Conservation (phyloP, 1,139 yeast species). For the Lodderomyces pseudojiufengensis region DNA sequence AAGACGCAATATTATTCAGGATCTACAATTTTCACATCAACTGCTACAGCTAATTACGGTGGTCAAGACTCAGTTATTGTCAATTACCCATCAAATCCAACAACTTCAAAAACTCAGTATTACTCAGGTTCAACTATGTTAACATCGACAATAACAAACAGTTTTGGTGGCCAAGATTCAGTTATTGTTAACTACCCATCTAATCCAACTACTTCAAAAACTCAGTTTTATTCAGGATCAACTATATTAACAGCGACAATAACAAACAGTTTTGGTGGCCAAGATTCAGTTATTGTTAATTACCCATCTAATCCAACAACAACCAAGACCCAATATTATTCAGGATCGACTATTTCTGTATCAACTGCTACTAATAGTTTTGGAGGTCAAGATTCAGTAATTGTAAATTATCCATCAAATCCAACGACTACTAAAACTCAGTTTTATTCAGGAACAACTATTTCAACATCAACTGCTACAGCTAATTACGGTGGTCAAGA, state of each 20-base stretch:
- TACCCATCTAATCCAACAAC: conserved; percentile 14
- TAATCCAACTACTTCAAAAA: conserved; percentile 6
- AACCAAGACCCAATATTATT: conserved; percentile 10
- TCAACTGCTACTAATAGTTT: conserved; percentile 7
- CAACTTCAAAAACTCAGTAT: conserved; percentile 6
- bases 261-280: conserved; percentile 9
- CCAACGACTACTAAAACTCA: conserved; percentile 8
- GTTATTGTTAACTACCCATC: conserved; percentile 15
- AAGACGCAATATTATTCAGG: conserved; percentile 15
- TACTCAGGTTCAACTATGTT: conserved; percentile 11
- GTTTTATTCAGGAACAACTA: background rate
- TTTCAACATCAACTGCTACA: conserved; percentile 8
- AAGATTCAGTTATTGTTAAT: conserved; percentile 14
- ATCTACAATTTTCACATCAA: conserved; percentile 9
- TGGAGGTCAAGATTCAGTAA: conserved; percentile 17
- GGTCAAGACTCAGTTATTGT: conserved; percentile 15
- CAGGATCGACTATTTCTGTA: conserved; percentile 12
- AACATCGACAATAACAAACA: conserved; percentile 9
- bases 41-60: conserved; percentile 8
- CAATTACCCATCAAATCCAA: conserved; percentile 9
- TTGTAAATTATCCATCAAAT: conserved; percentile 17
- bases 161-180: conserved; percentile 16
- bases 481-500: conserved; percentile 14
- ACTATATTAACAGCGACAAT: conserved; percentile 14
- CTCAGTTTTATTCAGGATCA: conserved; percentile 3